Base-by-base conservation (phyloP, 2,329 filamentous ascomycete species). In the Aspergillus sp. region DNA sequence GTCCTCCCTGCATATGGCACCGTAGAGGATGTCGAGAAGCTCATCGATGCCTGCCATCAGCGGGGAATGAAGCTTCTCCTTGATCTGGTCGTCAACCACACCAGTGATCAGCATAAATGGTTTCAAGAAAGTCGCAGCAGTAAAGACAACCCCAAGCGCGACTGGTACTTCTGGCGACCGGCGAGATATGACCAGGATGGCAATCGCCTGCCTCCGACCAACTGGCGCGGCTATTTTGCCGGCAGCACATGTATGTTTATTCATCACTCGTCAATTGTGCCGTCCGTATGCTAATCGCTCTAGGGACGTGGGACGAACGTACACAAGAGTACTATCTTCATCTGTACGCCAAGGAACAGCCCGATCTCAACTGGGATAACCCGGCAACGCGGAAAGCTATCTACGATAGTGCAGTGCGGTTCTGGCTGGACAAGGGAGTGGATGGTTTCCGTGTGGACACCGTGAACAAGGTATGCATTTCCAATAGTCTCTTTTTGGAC, bases 311-410 rank as follows among this genome's bases (percentile, higher is more conserved):
- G 77, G 87, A 89, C 61, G 82, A 88, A 59, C 65, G 70, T 9
- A 88, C 86, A 0, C 76, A 81, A 50, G 85, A 91, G 67, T 91
- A 89, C 66, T 91, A 88, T 63, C 79, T 91, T 0, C 84, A 87
- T 55, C 77, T 92, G 16, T 92, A 89, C 68, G 82, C 84, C 9
- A 80, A 80, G 16, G 82, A 88, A 58, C 88, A 91, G 67, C 88
- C 89, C 0, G 88, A 92, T 60, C 76, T 92, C 13, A 92, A 92
- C 69, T 92, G 88, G 88, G 86, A 91, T 64, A 87, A 85, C 52
- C 74, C 76, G 0, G 81, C 79, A 17, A 80, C 84, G 0, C 80
- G 88, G 2, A 71, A 79, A 36, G 88, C 87, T 5, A 83, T 90
- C 21, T 88, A 89, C 69, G 78, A 86, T 34, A 79, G 77, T 10